A percentile compares a stretch with the other conserved stretches of the same genome.
phyloP scores from a whole-genome alignment of 208 protist genomes.

The Trypanosoma scelopori region DNA sequence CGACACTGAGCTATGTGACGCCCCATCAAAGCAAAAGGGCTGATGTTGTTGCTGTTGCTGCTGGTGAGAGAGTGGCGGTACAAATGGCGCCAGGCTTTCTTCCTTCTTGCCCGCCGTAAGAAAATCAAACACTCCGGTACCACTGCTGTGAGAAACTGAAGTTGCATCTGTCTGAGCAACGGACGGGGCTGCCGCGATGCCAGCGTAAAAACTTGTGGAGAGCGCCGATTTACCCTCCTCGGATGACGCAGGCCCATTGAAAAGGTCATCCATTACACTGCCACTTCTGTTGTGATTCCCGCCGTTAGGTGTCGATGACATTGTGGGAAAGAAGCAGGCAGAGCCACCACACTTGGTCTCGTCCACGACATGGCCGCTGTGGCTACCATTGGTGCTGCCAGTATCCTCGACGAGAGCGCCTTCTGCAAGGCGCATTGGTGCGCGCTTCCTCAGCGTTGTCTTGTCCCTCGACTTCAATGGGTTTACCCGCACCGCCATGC shows the following conservation, averaged over 20 bases:
- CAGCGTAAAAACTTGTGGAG: background rate
- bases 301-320: background rate
- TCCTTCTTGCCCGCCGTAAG: background rate
- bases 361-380: background rate
- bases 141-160: background rate
- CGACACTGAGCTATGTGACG: too few species aligned
- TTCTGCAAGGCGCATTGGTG: conserved; percentile 16
- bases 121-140: conserved; percentile 15
- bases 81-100: background rate
- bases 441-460: conserved; percentile 30
- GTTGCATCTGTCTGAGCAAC: background rate
- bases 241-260: conserved; percentile 7
- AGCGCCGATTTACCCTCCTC: background rate
- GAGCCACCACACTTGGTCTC: background rate
- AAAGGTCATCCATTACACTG: conserved; percentile 34
- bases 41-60: background rate
- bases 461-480: background rate
- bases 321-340: too few species aligned
- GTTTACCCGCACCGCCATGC: conserved; percentile 10
- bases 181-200: background rate
- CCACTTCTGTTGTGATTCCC: background rate
- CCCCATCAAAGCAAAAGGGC: background rate
- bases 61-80: background rate
- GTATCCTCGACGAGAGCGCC: background rate
- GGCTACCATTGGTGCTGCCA: background rate